Conservation (phyloP, 169 alveolate genomes). For the Cyclospora cayetanensis region DNA sequence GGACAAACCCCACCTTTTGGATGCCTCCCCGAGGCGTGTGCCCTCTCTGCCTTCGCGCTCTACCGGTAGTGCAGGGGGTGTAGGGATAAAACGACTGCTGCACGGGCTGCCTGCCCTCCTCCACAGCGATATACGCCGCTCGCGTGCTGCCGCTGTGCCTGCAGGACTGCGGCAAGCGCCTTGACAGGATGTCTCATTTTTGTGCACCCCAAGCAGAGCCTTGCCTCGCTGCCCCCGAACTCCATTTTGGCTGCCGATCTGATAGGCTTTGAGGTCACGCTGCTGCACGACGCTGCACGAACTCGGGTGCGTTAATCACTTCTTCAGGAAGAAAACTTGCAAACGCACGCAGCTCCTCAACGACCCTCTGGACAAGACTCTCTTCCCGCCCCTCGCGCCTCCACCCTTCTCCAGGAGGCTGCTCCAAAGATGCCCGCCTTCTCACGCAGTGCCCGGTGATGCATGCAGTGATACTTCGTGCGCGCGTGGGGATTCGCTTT, state of each 20-base stretch:
- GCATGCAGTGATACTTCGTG: too few relatives aligned
- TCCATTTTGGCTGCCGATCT: constrained; percentile 9
- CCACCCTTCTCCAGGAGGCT: too few relatives aligned
- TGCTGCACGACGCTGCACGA: background rate
- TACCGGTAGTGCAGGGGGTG: background rate
- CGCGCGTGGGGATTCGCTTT: background rate
- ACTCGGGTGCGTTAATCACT: too few relatives aligned
- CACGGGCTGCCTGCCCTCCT: background rate
- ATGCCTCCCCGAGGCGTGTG: too few relatives aligned
- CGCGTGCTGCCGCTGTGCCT: background rate
- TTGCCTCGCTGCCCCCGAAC: background rate
- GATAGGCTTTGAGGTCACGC: background rate
- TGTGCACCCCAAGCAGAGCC: constrained; percentile 20
- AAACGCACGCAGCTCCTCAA: too few relatives aligned
- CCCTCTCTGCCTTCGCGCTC: too few relatives aligned
- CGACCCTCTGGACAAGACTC: too few relatives aligned
- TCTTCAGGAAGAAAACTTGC: too few relatives aligned
- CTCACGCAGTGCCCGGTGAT: too few relatives aligned
- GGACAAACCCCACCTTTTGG: background rate
- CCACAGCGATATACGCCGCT: background rate
- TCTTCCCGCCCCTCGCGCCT: too few relatives aligned
- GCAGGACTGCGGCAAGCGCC: constrained; percentile 14
- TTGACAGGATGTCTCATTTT: background rate
- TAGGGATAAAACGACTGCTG: background rate
- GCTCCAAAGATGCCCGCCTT: too few relatives aligned